phyloP scores from a whole-genome alignment of 495 filamentous ascomycete species.

The Xylaria curta region DNA sequence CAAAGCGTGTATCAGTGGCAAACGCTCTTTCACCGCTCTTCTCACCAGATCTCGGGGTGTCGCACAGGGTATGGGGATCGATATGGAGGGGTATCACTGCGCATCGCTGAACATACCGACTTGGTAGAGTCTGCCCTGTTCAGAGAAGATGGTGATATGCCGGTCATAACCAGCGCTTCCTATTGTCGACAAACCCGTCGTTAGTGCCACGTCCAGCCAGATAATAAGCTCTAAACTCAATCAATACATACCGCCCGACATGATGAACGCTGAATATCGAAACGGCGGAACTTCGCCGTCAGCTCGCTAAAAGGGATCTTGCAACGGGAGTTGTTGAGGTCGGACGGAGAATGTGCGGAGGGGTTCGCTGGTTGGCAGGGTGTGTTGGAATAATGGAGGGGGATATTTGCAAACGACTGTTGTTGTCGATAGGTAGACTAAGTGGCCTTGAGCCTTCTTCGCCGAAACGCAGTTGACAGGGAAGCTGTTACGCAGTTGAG shows the following conservation, averaged over 20 bases:
- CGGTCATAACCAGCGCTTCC: slow-evolving; percentile 96
- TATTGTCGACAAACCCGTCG: slow-evolving; percentile 51
- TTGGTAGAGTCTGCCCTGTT: slow-evolving; percentile 98
- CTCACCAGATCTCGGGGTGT: slow-evolving; percentile 12
- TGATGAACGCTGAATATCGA: slow-evolving; percentile 41
- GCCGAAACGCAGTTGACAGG: slow-evolving; percentile 13
- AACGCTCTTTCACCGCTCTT: slow-evolving; percentile 19
- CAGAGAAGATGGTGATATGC: slow-evolving; percentile 99
- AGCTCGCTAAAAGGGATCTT: not conserved
- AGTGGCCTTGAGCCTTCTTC: slow-evolving; percentile 21
- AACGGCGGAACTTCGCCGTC: not conserved
- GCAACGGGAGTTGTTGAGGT: not conserved
- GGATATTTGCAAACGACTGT: slow-evolving; percentile 4
- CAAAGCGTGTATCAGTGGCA: slow-evolving; percentile 40
- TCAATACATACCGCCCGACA: slow-evolving; percentile 48
- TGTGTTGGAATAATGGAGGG: slow-evolving; percentile 5
- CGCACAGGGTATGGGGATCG: not conserved
- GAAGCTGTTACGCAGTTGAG: slow-evolving; percentile 32
- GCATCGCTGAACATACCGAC: slow-evolving; percentile 76
- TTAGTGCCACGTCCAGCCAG: slow-evolving; percentile 10
- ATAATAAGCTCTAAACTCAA: not conserved
- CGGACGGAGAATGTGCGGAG: not conserved
- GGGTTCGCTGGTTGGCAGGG: not conserved
- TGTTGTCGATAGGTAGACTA: not conserved
- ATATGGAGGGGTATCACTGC: slow-evolving; percentile 11